phyloP scores from a whole-genome alignment of 192 early-diverging fungal species.

The Linderina pennispora region DNA sequence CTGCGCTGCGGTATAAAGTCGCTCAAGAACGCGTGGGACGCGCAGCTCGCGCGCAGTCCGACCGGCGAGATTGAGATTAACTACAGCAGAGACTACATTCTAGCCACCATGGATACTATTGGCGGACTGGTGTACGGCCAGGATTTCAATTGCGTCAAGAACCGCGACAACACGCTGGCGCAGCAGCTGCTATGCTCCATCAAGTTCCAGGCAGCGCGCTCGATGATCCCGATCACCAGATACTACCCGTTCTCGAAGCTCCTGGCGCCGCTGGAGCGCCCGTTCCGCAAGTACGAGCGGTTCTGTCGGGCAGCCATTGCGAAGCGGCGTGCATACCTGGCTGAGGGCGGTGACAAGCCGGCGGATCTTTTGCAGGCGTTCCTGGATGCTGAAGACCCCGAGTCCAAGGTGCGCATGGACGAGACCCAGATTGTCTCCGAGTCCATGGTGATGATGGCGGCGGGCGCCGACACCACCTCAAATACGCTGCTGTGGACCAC shows the following conservation, averaged over 20 bases:
- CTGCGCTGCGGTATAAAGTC: not conserved
- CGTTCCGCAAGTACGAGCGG: not conserved
- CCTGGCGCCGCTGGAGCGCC: not conserved
- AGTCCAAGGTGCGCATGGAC: slow-evolving; percentile 22
- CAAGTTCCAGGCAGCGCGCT: not conserved
- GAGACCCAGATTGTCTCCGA: slow-evolving; percentile 25
- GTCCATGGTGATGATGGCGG: slow-evolving; percentile 25
- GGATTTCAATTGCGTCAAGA: not conserved
- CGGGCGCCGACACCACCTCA: slow-evolving; percentile 31
- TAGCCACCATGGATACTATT: not conserved
- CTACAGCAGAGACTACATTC: not conserved
- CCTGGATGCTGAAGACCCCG: slow-evolving; percentile 31
- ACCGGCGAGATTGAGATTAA: not conserved
- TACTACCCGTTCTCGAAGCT: not conserved
- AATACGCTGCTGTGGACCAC: slow-evolving; percentile 25
- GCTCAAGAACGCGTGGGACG: not conserved
- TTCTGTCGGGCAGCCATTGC: not conserved
- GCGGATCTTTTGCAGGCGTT: slow-evolving; percentile 3
- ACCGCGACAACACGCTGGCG: not conserved
- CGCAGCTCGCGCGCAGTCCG: not conserved
- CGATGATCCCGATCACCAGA: not conserved
- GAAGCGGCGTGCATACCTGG: not conserved
- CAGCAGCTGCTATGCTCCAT: not conserved
- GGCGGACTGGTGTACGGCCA: not conserved
- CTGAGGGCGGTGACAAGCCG: not conserved